These are phyloP conservation scores for Haplographium delicatum DNA, from an alignment of 495 filamentous ascomycete species.

Conservation along the genomic window DNA sequence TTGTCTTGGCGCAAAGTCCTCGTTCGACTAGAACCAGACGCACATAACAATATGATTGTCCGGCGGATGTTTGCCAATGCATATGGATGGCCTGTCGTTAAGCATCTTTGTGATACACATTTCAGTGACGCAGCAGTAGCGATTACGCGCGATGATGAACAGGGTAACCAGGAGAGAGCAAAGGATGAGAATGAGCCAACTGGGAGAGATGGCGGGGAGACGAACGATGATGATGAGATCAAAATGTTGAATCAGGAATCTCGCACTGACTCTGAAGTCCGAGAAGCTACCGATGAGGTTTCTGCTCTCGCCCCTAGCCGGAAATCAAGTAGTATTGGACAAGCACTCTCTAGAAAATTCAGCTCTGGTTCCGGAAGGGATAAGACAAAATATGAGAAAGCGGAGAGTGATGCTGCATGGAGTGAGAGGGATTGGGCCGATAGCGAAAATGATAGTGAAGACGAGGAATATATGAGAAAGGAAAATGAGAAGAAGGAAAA, in stretches of 20 bases:
- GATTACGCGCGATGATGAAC: constrained; percentile 51
- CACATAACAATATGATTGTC: constrained; percentile 97
- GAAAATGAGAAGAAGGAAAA: not conserved
- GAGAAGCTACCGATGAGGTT: constrained; percentile 36
- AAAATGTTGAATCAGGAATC: constrained; percentile 16
- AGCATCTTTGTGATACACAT: constrained; percentile 90
- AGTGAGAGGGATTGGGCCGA: constrained; percentile 49
- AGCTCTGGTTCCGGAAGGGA: no score
- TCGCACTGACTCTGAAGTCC: constrained; percentile 33
- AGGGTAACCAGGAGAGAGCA: constrained; percentile 36
- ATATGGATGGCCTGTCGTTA: constrained; percentile 93
- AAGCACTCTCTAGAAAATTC: not conserved
- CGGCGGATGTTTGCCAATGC: constrained; percentile 94
- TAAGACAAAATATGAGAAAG: not conserved
- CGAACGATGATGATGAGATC: constrained; percentile 12
- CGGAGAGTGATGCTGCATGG: constrained; percentile 40
- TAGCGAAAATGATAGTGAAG: constrained; percentile 44
- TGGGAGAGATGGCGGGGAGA: constrained; percentile 36
- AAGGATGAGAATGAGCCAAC: constrained; percentile 31
- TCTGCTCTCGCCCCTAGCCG: constrained; percentile 26
- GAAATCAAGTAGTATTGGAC: constrained; percentile 11
- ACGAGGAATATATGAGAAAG: constrained; percentile 5
- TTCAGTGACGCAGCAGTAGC: constrained; percentile 66
- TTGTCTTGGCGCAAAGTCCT: constrained; percentile 95
- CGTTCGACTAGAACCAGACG: constrained; percentile 91